Base-by-base conservation (phyloP, 139 green algal genomes). In the Picochlorum costavermella region DNA sequence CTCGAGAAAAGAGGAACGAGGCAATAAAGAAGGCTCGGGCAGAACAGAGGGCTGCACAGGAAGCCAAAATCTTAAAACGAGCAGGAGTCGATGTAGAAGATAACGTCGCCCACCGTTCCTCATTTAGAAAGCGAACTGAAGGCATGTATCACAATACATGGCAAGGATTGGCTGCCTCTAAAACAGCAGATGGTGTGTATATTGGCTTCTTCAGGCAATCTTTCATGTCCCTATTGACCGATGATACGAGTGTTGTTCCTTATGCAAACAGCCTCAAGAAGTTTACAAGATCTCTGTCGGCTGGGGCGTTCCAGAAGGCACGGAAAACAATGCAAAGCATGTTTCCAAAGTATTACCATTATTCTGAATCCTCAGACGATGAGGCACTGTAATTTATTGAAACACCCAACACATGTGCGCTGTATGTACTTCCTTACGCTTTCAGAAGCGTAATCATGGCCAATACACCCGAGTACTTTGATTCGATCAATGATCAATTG, bases 61-160 rank as follows among this genome's bases (percentile, higher is more conserved):
- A 77, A 51, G 59, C 65, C 36, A 77, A 77, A 59, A 58, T 77
- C 25, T 51, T 77, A 20, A 64, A 60, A 28, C 55, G 61, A 44
- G 71, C 71, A 46, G 71, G 71, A 6, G 65, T 77, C 2, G 10
- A 58, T 13, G 44, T 46, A 46, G 65, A 51, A 9, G 71, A 76
- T 37, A 12, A 50, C 31, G 33, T 53, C 16, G 64, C 72, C 10
- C 14, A 17, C 12, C 29, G 36, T 13, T 13, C 60, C 14, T 56
- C 36, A 17, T 66, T 56, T 57, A 61, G 46, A 53, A 23, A 20
- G 16, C 46, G 17, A 20, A 53, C n/a, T 25, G 33, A 40, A 40
- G 33, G 33, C 33, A 40, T 40, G 33, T 40, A 40, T 40, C 33
- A 40, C 33, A 40, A 40, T 2, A 40, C 33, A 40, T 40, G 33